Evolutionary conservation across 768 basidiomycete genomes (phyloP).

Genomic region (Rhizopogon vulgaris): DNA sequence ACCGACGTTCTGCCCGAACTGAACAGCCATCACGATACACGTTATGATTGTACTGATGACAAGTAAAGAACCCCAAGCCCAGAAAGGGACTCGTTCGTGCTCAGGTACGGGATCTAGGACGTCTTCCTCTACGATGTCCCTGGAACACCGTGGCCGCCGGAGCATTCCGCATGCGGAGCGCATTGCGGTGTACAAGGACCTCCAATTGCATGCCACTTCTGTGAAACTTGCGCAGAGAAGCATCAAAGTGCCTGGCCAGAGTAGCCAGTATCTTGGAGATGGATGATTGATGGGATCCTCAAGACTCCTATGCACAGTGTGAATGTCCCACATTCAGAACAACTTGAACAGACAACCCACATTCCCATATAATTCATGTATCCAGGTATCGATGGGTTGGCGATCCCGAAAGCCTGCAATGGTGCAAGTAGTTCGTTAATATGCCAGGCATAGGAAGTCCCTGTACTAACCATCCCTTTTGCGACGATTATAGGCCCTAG

Average conservation of each 20-base stretch:
- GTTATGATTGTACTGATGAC: slow-evolving; percentile 41
- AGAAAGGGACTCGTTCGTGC: slow-evolving; percentile 48
- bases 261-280: slow-evolving; percentile 54
- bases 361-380: slow-evolving; percentile 8
- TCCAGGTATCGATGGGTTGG: slow-evolving; percentile 1
- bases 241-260: slow-evolving; percentile 28
- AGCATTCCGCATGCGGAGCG: slow-evolving; percentile 1
- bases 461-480: slow-evolving; percentile 30
- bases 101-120: slow-evolving; percentile 47
- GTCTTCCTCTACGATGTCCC: slow-evolving; percentile 20
- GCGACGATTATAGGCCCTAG: slow-evolving; percentile 49
- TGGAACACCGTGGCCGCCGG: neutral
- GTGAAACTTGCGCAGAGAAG: slow-evolving; percentile 38
- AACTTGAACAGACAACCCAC: neutral
- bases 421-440: neutral
- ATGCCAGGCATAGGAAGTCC: neutral
- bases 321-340: neutral
- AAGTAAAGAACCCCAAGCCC: slow-evolving; percentile 48
- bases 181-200: neutral
- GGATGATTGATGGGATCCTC: slow-evolving; percentile 34
- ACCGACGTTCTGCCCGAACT: slow-evolving; percentile 46
- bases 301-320: slow-evolving; percentile 26
- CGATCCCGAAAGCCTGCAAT: slow-evolving; percentile 3
- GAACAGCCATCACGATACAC: slow-evolving; percentile 44
- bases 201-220: slow-evolving; percentile 8